These are phyloP conservation scores for Tricholoma terreum DNA, from an alignment of 768 basidiomycete species.

Conservation along the genomic window DNA sequence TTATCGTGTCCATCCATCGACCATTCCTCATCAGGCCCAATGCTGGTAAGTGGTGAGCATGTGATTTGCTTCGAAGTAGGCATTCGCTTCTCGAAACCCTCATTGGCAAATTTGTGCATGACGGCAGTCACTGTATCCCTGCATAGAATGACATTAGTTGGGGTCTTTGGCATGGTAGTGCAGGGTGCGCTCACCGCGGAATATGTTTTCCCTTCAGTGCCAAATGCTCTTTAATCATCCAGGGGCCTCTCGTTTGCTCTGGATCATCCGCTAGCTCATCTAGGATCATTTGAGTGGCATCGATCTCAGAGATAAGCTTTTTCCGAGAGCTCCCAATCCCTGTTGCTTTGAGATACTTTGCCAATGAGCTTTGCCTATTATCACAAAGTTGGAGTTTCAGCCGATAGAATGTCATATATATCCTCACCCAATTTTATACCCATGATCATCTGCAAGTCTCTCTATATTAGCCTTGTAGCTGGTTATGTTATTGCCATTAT, in stretches of 20 bases:
- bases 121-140: neutral
- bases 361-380: neutral
- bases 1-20: neutral
- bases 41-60: neutral
- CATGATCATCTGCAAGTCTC: too few species aligned
- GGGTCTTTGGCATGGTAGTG: too few species aligned
- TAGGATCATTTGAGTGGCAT: neutral
- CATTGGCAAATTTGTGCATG: neutral
- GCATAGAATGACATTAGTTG: neutral
- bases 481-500: too few species aligned
- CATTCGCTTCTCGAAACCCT: neutral
- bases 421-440: too few species aligned
- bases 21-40: neutral
- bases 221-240: too few species aligned
- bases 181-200: too few species aligned
- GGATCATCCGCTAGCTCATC: neutral
- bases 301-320: neutral
- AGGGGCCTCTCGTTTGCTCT: too few species aligned
- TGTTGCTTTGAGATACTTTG: neutral
- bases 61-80: neutral
- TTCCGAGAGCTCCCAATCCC: neutral
- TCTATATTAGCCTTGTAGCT: too few species aligned
- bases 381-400: neutral
- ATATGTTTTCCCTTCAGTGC: too few species aligned
- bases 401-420: too few species aligned